Base-by-base conservation (phyloP, 495 filamentous ascomycete species). In the Pseudomonodictys pantanalensis region DNA sequence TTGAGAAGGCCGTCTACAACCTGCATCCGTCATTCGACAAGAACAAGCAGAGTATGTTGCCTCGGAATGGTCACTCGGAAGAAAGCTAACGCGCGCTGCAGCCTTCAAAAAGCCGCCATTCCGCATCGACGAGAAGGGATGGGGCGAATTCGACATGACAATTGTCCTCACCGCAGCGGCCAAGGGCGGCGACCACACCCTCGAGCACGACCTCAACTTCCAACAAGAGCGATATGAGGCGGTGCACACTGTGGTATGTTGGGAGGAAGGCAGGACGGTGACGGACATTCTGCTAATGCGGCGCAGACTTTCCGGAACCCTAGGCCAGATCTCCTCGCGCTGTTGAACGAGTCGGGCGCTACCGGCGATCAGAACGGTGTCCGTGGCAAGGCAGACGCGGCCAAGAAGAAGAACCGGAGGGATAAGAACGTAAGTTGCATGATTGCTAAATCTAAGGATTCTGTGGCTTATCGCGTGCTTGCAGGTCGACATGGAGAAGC, bases 141-240 rank as follows among this genome's bases (percentile, higher is more conserved):
- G 95, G 95, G 95, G 95, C 68, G 95, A 99, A 75, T 99, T 99
- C 69, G 95, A 97, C 68, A 92, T 97, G 89, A 77, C 80, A 24
- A 92, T 97, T 60, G 80, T 86, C 49, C 78, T 95, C 26, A 85
- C 81, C 64, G 84, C 83, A n/a, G 83, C 86, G 23, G 90, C 95
- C 74, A 91, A 91, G 74, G 84, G 84, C 18, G 92, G 91, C 58
- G 91, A 96, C 47, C 85, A 88, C 66, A 77, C 80, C 20, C 76
- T 99, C 55, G 71, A 74, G 26, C 95, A 99, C 72, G 95, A 99
- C 70, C 78, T 99, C 51, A 96, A 99, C 77, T 99, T 99, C 66
- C 79, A 82, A 45, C 82, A 83, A 50, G 77, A 83, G 53, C 80
- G 82, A 45, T 99, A 99, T 71, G 91, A 96, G 71, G 82, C 84